Percentiles rank a stretch among this genome's conserved stretches.
phyloP scores from a whole-genome alignment of 192 early-diverging fungal species.

The Coemansia sp. region DNA sequence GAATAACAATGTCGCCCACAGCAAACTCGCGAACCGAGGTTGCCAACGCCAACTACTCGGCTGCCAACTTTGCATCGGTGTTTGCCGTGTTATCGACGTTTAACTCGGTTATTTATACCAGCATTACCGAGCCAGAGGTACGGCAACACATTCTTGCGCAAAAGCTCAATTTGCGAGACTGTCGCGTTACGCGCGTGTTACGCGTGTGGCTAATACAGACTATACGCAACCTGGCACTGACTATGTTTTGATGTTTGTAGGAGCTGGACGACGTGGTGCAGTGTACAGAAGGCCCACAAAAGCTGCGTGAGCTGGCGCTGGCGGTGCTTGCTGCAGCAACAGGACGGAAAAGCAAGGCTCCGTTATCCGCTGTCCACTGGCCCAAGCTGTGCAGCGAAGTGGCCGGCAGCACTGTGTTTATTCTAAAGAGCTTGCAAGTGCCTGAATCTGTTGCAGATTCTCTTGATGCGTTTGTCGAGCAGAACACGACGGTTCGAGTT shows the following conservation, averaged over 20 bases:
- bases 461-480: constrained; percentile 32
- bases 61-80: constrained; percentile 46
- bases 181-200: not conserved
- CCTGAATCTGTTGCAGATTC: constrained; percentile 48
- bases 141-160: not conserved
- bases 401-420: constrained; percentile 22
- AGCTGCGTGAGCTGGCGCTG: constrained; percentile 34
- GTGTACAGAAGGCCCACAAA: constrained; percentile 19
- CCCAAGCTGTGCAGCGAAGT: constrained; percentile 40
- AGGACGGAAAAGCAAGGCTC: constrained; percentile 19
- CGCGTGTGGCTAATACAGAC: not conserved
- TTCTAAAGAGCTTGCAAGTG: constrained; percentile 38
- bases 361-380: constrained; percentile 34
- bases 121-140: constrained; percentile 52
- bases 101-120: constrained; percentile 16
- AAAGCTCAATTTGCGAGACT: not conserved
- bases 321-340: constrained; percentile 26
- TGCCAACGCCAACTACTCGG: constrained; percentile 33
- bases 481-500: constrained; percentile 33
- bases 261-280: constrained; percentile 25
- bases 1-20: constrained; percentile 31
- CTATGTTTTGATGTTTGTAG: constrained; percentile 14
- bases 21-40: constrained; percentile 33
- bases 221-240: not conserved
- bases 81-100: constrained; percentile 38